phyloP scores from a whole-genome alignment of 768 basidiomycete genomes.

The Pisolithus tinctorius region DNA sequence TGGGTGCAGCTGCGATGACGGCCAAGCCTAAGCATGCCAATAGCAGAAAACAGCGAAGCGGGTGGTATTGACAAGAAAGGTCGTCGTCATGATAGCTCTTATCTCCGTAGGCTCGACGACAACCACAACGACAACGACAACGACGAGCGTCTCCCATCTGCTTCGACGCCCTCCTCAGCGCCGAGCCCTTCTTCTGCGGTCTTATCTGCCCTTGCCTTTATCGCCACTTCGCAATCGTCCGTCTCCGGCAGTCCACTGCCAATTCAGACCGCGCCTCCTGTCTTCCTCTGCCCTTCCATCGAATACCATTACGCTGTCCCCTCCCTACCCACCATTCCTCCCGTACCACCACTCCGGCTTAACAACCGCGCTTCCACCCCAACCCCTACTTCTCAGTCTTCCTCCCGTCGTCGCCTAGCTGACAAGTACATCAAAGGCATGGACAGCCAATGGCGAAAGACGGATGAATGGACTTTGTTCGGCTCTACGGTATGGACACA shows the following conservation, averaged over 20 bases:
- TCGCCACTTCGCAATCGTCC: constrained; percentile 41
- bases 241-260: constrained; percentile 42
- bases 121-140: not conserved
- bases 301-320: constrained; percentile 11
- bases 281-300: constrained; percentile 56
- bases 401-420: constrained; percentile 31
- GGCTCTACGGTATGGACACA: constrained; percentile 56
- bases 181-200: constrained; percentile 42
- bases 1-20: constrained; percentile 29
- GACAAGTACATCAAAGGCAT: constrained; percentile 45
- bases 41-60: constrained; percentile 7
- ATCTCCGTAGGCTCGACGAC: not conserved
- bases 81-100: not conserved
- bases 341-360: not conserved
- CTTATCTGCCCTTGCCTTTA: constrained; percentile 50
- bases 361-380: constrained; percentile 10
- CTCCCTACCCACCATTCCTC: not conserved
- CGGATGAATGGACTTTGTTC: constrained; percentile 52
- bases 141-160: constrained; percentile 11
- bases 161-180: constrained; percentile 11
- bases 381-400: constrained; percentile 3
- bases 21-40: constrained; percentile 46
- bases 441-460: constrained; percentile 55
- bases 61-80: no score
- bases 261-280: constrained; percentile 34